Evolutionary conservation across 2,329 filamentous ascomycete genomes (phyloP).

Genomic region (Botryotinia convoluta): DNA sequence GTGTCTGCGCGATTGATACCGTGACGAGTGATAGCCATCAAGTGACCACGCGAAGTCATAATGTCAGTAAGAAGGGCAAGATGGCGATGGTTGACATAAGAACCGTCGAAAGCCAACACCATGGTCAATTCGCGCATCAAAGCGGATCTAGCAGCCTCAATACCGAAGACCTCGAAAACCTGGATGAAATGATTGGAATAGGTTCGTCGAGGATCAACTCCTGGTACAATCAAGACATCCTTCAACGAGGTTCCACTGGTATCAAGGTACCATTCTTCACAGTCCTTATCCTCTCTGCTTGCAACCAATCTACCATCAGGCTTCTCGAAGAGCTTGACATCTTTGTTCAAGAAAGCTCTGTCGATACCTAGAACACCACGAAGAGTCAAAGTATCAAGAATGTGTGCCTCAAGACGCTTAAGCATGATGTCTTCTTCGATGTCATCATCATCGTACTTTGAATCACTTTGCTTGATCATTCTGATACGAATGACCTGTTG

Average conservation of each 20-base stretch:
- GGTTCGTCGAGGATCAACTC: conserved; percentile 81
- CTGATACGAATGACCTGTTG: conserved; percentile 92
- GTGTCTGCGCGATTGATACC: conserved; percentile 98
- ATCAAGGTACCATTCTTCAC: conserved; percentile 93
- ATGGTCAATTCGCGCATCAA: conserved; percentile 85
- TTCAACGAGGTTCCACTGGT: conserved; percentile 87
- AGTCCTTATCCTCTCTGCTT: conserved; percentile 69
- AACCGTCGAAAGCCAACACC: conserved; percentile 97
- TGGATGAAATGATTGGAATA: conserved; percentile 97
- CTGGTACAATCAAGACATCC: conserved; percentile 79
- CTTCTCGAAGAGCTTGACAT: conserved; percentile 63
- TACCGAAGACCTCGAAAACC: conserved; percentile 90
- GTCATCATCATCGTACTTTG: conserved; percentile 70
- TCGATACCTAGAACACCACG: conserved; percentile 88
- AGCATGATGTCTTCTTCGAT: conserved; percentile 89
- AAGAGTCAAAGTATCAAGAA: conserved; percentile 86
- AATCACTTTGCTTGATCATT: conserved; percentile 66
- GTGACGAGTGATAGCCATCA: conserved; percentile 96
- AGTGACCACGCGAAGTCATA: conserved; percentile 91
- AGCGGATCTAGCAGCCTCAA: conserved; percentile 86
- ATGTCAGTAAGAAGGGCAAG: conserved; percentile 93
- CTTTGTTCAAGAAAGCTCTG: conserved; percentile 88
- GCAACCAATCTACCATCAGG: conserved; percentile 71
- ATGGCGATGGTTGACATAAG: conserved; percentile 98
- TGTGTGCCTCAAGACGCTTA: conserved; percentile 85